These are phyloP conservation scores for Hypericum androsaemum DNA, from an alignment of 345 rosid genomes.

Conservation along the genomic window DNA sequence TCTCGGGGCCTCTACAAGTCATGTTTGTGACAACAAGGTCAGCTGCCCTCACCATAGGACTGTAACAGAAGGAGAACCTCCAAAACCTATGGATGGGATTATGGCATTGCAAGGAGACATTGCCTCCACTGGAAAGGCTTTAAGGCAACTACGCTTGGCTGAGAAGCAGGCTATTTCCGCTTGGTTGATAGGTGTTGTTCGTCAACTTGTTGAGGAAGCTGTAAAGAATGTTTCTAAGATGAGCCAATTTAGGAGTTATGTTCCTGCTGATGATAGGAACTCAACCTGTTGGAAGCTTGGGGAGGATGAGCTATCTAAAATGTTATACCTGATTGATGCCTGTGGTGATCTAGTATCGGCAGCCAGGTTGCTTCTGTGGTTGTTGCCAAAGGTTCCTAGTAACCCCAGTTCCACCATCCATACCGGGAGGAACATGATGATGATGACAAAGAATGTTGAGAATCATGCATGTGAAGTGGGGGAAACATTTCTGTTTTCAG, in stretches of 20 bases:
- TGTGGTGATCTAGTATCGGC: conserved; percentile 31
- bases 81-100: conserved; percentile 9
- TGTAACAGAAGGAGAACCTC: conserved; percentile 1
- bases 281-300: conserved; percentile 4
- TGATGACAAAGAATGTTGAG: conserved; percentile 56
- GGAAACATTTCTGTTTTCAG: conserved; percentile 5
- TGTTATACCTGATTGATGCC: conserved; percentile 3
- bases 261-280: conserved; percentile 18
- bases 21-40: conserved; percentile 68
- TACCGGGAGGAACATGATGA: conserved; percentile 54
- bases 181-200: background rate
- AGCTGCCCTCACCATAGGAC: conserved; percentile 55
- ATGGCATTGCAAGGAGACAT: conserved; percentile 23
- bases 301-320: conserved; percentile 1
- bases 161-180: conserved; percentile 3
- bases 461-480: conserved; percentile 14
- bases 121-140: background rate
- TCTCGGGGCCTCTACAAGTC: conserved; percentile 96
- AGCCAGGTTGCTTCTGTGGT: conserved; percentile 77
- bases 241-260: conserved; percentile 50
- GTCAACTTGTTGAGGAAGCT: background rate
- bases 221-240: conserved; percentile 50
- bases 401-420: conserved; percentile 24
- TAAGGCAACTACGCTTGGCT: background rate
- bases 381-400: conserved; percentile 52